Base-by-base conservation (phyloP, 2,329 filamentous ascomycete species). In the Byssoonygena ceratinophila region DNA sequence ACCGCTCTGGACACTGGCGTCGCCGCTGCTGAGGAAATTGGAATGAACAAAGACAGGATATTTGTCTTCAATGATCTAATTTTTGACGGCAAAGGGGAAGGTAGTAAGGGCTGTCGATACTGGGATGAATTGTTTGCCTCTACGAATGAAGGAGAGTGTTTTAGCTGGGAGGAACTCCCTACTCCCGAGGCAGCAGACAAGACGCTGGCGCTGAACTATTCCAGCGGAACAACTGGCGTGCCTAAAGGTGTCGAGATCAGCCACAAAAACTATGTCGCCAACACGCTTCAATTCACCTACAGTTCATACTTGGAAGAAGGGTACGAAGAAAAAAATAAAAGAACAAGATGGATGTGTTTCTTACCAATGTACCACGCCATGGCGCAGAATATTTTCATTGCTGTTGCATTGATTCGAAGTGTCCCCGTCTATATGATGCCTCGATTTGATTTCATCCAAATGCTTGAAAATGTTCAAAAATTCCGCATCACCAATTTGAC, bases 211-310 rank as follows among this genome's bases (percentile, higher is more conserved):
- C 76, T 94, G 56, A 92, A 94, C 67, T 94, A 91, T 68, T 85
- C 81, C 58, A 68, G 65, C 46, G 71, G 87, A 9, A 90, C 85
- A 1, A 94, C 88, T 0, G 87, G 88, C 5, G 75, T 88, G 3
- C 86, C 87, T 8, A 94, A 94, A 65, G 88, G 88, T 9, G 87
- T 92, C 12, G 81, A 85, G 68, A 84, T 92, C 58, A 81, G 82
- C n/a, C 87, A 94, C 67, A 72, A 74, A 55, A 85, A 87, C 59
- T 86, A 87, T 61, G 78, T 89, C 40, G 76, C 85, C 56, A 91
- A 91, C 63, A 77, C 80, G 58, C 60, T 72, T 12, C 81, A 85
- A 54, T 77, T 80, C 14, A 71, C 76, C n/a, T 69, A 73, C 57
- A 66, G 80, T 20, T 59, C 64, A 2, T 59, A 68, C 9, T 64